These are phyloP conservation scores for Monosporascus sp. DNA, from an alignment of 2,329 filamentous ascomycete genomes.

Conservation along the genomic window DNA sequence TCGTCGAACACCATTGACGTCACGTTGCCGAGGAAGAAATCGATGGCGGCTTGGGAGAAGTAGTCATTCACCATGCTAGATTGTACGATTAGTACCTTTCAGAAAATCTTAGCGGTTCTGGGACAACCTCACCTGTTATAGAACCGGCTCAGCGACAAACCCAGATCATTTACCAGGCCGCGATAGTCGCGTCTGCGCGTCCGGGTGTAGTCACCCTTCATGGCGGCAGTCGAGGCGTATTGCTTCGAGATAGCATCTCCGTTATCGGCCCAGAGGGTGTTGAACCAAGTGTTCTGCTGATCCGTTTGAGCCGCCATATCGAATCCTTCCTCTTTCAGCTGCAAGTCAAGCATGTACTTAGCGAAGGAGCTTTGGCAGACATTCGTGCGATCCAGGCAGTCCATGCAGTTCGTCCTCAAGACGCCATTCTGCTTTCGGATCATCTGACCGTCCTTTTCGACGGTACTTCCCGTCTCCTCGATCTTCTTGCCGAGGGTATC, in stretches of 20 bases:
- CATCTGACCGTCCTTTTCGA: constrained; percentile 42
- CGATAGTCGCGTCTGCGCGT: constrained; percentile 87
- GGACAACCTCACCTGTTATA: constrained; percentile 54
- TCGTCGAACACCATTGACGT: constrained; percentile 84
- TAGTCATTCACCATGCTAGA: constrained; percentile 93
- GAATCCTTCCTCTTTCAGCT: constrained; percentile 71
- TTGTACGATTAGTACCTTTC: constrained; percentile 3
- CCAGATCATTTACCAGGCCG: constrained; percentile 86
- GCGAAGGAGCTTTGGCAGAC: constrained; percentile 91
- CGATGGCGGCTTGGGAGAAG: constrained; percentile 91
- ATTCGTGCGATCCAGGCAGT: constrained; percentile 93
- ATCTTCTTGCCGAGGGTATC: constrained; percentile 64
- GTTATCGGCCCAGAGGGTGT: constrained; percentile 95
- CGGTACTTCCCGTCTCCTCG: constrained; percentile 66
- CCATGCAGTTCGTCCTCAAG: constrained; percentile 97
- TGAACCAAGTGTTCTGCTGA: constrained; percentile 86
- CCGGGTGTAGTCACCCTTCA: constrained; percentile 95
- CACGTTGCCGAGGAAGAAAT: constrained; percentile 87
- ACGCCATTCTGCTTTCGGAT: constrained; percentile 62
- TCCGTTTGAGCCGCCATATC: constrained; percentile 71
- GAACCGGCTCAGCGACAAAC: constrained; percentile 75
- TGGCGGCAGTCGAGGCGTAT: constrained; percentile 89
- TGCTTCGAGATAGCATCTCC: constrained; percentile 93
- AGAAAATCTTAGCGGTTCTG: too few species aligned
- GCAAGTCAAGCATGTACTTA: constrained; percentile 72